Evolutionary conservation across 2,329 filamentous ascomycete species (phyloP), one percentile per base, ranked within the genome.

Genomic region (Whalleya microplaca): DNA sequence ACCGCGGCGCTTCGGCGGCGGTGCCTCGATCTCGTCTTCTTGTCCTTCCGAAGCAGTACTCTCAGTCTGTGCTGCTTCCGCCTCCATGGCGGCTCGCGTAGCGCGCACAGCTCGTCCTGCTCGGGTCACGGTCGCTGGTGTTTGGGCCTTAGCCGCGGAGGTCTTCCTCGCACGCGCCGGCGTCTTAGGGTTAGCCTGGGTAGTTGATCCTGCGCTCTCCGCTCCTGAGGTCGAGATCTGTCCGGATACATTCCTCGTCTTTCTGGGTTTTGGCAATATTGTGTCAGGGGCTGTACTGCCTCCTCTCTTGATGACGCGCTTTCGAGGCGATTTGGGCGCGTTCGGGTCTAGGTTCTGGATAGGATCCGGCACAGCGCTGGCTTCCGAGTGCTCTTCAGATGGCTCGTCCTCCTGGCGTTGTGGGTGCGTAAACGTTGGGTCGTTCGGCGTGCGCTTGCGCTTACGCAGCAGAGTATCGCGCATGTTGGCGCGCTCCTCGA

Each of bases 341-440:
- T 59, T 47, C 0, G 40, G 21, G 1, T 21, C 55, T 12, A 69
- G 48, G 32, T 68, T 59, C 4, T 37, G 41, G 3, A 61, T 20
- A 1, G 64, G 58, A 19, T 69, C 67, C 6, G 59, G 9, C 9
- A 62, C 66, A n/a, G 67, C 67, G 51, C 58, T 55, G 4, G 41
- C 46, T 57, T 69, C 67, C 19, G 65, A 67, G 59, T 62, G 64
- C 48, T 69, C 67, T 45, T 69, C 66, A 2, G 50, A 40, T 12
- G 51, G 21, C 12, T 61, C 57, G 6, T 54, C 54, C 3, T 41
- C 59, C 27, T 51, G n/a, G 41, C 16, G 37, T 6, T 41, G 42
- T 9, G 20, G 18, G 10, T 8, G n/a, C 23, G 10, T 12, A 41
- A 27, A 41, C 7, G 18, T 21, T 37, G 23, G 3, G 51, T 55